Conservation (phyloP, 257 asterid species). For the Solanum gracilifrons region DNA sequence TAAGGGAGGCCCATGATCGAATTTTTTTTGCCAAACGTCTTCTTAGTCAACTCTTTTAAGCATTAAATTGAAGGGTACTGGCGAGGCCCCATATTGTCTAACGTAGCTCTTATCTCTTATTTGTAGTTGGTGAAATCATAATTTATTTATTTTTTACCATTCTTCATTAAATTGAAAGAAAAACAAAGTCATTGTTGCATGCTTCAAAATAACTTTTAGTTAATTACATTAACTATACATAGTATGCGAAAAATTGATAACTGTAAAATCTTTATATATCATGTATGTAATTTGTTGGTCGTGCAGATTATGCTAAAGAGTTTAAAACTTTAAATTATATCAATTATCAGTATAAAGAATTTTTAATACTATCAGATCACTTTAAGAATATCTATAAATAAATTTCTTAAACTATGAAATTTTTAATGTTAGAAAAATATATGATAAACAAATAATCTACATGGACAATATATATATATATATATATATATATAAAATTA, state of each 20-base stretch:
- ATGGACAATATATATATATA: too few relatives aligned
- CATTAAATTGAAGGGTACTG: neutral
- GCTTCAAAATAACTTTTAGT: neutral
- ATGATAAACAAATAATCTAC: too few relatives aligned
- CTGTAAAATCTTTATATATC: neutral
- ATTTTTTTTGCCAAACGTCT: too few relatives aligned
- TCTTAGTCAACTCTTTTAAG: neutral
- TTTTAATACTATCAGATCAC: neutral
- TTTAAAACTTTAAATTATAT: neutral
- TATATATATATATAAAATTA: too few relatives aligned
- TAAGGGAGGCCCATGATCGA: too few relatives aligned
- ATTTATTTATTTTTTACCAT: neutral
- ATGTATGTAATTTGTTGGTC: neutral
- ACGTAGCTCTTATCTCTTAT: neutral
- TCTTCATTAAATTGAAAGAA: neutral
- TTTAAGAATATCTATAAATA: neutral
- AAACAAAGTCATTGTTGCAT: neutral
- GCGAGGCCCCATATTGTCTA: neutral
- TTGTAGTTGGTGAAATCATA: neutral
- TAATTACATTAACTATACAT: neutral
- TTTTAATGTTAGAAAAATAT: too few relatives aligned
- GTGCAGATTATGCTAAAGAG: neutral
- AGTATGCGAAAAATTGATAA: neutral
- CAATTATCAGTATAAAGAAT: neutral
- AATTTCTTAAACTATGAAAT: neutral